phyloP scores from a whole-genome alignment of 1,139 yeast genomes.

The Geotrichum candidum region DNA sequence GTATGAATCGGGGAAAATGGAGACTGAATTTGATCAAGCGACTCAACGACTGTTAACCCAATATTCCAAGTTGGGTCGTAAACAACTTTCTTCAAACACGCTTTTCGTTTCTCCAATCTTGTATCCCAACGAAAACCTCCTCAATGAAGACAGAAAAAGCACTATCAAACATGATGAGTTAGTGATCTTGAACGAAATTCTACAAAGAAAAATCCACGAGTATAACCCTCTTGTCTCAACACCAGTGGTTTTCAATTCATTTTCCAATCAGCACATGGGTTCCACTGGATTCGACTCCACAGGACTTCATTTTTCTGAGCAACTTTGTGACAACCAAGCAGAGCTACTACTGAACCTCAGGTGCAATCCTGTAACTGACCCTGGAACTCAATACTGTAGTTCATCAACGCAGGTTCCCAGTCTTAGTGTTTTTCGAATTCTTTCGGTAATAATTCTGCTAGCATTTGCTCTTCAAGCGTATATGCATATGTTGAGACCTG shows the following conservation, averaged over 20 bases:
- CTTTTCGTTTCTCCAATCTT: conserved; percentile 8
- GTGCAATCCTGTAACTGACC: background rate
- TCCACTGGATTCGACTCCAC: conserved; percentile 6
- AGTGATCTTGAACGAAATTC: background rate
- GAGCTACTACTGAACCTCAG: background rate
- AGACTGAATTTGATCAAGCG: conserved; percentile 8
- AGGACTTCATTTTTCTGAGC: conserved; percentile 13
- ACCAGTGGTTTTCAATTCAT: conserved; percentile 3
- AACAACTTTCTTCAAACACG: background rate
- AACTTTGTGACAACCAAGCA: conserved; percentile 10
- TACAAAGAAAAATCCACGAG: background rate
- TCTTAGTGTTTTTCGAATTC: background rate
- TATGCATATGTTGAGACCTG: background rate
- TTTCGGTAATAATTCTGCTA: background rate
- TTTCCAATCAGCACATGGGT: background rate
- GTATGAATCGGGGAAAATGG: conserved; percentile 2
- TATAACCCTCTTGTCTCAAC: background rate
- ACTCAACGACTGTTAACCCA: background rate
- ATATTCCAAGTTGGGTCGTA: background rate
- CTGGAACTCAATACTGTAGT: background rate
- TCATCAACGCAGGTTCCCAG: background rate
- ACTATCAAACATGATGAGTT: conserved; percentile 1
- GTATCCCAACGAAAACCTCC: background rate
- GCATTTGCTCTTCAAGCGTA: background rate
- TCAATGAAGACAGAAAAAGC: conserved; percentile 5